phyloP scores from a whole-genome alignment of 2,329 filamentous ascomycete genomes.

The Plectosphaerella cucumerina region DNA sequence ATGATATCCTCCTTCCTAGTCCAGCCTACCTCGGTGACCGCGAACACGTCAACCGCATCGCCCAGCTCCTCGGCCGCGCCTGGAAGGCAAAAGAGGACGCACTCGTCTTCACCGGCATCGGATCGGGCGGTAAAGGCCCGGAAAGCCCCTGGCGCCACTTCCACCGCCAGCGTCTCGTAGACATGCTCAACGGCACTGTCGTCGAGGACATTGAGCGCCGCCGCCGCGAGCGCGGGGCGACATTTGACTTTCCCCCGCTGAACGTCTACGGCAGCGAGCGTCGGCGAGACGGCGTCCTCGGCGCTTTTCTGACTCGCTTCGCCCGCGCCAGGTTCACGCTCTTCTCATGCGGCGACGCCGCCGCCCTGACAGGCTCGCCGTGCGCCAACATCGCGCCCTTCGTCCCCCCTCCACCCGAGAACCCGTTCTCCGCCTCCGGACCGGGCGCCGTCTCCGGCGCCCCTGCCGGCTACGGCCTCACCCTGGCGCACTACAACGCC shows the following conservation, averaged over 20 bases:
- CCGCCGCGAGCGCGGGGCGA: conserved; percentile 29
- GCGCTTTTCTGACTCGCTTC: conserved; percentile 34
- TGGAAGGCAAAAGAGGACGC: conserved; percentile 55
- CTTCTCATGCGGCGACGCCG: conserved; percentile 29
- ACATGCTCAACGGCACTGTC: conserved; percentile 60
- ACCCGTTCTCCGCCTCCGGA: not conserved
- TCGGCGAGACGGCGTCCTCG: conserved; percentile 27
- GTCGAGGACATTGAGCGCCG: conserved; percentile 43
- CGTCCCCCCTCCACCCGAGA: conserved; percentile 11
- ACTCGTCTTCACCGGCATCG: conserved; percentile 62
- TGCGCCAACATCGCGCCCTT: not conserved
- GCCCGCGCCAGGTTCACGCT: conserved; percentile 41
- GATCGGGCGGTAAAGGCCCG: conserved; percentile 52
- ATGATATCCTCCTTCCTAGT: conserved; percentile 60
- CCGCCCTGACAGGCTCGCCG: not conserved
- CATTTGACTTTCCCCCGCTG: conserved; percentile 43
- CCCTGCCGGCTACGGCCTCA: conserved; percentile 24
- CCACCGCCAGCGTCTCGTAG: conserved; percentile 66
- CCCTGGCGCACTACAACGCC: conserved; percentile 46
- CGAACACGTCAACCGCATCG: conserved; percentile 43
- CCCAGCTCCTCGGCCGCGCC: conserved; percentile 42
- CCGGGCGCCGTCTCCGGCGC: not conserved
- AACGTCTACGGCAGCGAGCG: conserved; percentile 37
- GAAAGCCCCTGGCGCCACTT: conserved; percentile 62
- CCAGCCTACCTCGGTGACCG: conserved; percentile 61